Percentiles rank a stretch among this genome's conserved stretches.
These are phyloP conservation scores for Sistotremastrum niveocremeum DNA, from an alignment of 768 basidiomycete species.

Conservation along the genomic window DNA sequence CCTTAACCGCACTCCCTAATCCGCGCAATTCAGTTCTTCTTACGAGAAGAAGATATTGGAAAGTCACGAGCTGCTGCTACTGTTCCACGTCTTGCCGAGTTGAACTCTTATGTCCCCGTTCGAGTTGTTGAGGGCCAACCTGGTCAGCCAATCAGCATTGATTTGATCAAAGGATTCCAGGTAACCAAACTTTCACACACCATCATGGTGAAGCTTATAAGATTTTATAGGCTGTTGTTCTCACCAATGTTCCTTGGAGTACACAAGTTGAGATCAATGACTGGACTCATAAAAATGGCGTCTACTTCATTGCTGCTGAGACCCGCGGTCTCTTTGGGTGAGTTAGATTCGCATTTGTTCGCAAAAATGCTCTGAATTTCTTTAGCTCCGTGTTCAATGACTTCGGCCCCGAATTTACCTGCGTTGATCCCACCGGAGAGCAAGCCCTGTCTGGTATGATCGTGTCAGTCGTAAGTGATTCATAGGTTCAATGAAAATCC, in stretches of 20 bases:
- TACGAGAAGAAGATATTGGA: slow-evolving; percentile 77
- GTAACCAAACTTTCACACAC: slow-evolving; percentile 22
- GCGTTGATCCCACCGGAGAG: slow-evolving; percentile 97
- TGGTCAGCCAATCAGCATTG: slow-evolving; percentile 67
- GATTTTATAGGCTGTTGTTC: slow-evolving; percentile 61
- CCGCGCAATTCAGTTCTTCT: slow-evolving; percentile 61
- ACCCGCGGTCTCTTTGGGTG: slow-evolving; percentile 93
- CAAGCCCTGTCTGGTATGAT: slow-evolving; percentile 91
- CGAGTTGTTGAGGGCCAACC: slow-evolving; percentile 65
- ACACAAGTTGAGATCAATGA: slow-evolving; percentile 93
- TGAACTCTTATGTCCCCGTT: slow-evolving; percentile 94
- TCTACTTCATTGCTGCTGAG: slow-evolving; percentile 86
- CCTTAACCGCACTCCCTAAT: neutral
- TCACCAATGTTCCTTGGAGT: slow-evolving; percentile 61
- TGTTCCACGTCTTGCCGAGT: slow-evolving; percentile 77
- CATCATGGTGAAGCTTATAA: neutral
- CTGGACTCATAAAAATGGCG: slow-evolving; percentile 80
- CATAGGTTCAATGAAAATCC: neutral
- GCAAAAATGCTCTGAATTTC: slow-evolving; percentile 4
- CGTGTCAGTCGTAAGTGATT: slow-evolving; percentile 45
- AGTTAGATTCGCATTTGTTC: slow-evolving; percentile 12
- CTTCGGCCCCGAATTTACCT: slow-evolving; percentile 89
- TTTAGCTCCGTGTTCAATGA: slow-evolving; percentile 87
- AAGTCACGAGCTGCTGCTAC: slow-evolving; percentile 79
- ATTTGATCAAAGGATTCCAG: slow-evolving; percentile 80